phyloP scores from a whole-genome alignment of 441 rosid genomes.

The Codiaeum variegatum region DNA sequence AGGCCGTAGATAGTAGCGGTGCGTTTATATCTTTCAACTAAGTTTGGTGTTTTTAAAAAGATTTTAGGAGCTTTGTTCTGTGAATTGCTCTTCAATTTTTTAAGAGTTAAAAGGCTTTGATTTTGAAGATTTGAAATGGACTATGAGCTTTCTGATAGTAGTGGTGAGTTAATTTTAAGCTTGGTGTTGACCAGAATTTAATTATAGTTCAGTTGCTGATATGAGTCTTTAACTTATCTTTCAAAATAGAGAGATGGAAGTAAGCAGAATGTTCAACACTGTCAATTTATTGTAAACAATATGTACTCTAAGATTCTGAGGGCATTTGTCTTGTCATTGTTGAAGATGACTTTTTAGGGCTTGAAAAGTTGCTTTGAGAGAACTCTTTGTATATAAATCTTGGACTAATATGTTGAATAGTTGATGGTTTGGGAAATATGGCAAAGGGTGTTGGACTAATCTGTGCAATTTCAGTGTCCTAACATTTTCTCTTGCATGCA shows the following conservation, averaged over 20 bases:
- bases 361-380: background rate
- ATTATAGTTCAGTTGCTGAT: background rate
- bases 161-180: conserved; percentile 52
- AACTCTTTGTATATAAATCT: background rate
- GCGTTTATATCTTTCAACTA: background rate
- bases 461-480: background rate
- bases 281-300: background rate
- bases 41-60: background rate
- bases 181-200: conserved; percentile 1
- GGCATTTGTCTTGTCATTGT: background rate
- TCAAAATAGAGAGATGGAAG: background rate
- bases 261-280: background rate
- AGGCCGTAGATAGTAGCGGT: conserved; percentile 8
- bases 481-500: background rate
- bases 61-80: background rate
- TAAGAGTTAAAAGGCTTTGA: conserved; percentile 19
- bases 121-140: conserved; percentile 49
- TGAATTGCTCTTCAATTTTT: background rate
- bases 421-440: background rate
- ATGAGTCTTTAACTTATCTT: background rate
- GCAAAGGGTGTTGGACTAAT: background rate
- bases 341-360: background rate
- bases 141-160: conserved; percentile 72
- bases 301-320: background rate
- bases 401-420: background rate